Base-by-base conservation (phyloP, 2,329 filamentous ascomycete species). In the Nothophoma quercina region DNA sequence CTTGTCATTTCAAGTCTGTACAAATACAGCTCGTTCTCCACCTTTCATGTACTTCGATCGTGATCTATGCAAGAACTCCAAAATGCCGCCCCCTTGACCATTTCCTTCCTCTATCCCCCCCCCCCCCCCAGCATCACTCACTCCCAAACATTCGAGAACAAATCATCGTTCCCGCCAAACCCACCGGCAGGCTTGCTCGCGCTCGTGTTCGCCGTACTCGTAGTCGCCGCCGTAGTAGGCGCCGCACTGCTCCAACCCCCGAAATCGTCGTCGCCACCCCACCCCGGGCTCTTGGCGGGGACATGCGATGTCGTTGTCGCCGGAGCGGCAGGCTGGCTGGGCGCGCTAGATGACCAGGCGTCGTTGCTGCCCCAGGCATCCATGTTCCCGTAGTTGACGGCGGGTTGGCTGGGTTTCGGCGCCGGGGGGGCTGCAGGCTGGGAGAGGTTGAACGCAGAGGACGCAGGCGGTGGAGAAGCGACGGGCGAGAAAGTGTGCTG, bases 81-180 rank as follows among this genome's bases (percentile, higher is more conserved):
- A 19, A 21, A 40, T 39, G 34, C 43, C 18, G 16, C 43, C 25
- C 7, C 6, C 23, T n/a, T n/a, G n/a, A n/a, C 25, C 26, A 36
- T 19, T 12, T 19, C 21, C 1, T 22, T 13, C 34, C 19, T 25
- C 29, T n/a, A n/a, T n/a, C n/a, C n/a, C 21, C 15, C 19, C 18
- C 18, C 5, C 28, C 12, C 28, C 5, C 7, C n/a, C 15, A n/a
- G 5, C 21, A 33, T 16, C 13, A 6, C 15, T 32, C 78, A 97
- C 78, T 92, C 85, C 93, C 93, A 98, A 41, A 98, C 93, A 75
- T 98, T 98, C 25, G 89, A 92, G 76, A 98, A 98, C 67, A 98
- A 74, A 77, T 98, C 93, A 61, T 97, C 93, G 42, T 76, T 75
- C 25, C 77, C 73, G 23, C 77, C 87, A 49, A 77, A 72, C 3